Percentiles rank a stretch among this genome's conserved stretches.
These are phyloP conservation scores for Phytomonas francai DNA, from an alignment of 208 protist genomes.

Conservation along the genomic window DNA sequence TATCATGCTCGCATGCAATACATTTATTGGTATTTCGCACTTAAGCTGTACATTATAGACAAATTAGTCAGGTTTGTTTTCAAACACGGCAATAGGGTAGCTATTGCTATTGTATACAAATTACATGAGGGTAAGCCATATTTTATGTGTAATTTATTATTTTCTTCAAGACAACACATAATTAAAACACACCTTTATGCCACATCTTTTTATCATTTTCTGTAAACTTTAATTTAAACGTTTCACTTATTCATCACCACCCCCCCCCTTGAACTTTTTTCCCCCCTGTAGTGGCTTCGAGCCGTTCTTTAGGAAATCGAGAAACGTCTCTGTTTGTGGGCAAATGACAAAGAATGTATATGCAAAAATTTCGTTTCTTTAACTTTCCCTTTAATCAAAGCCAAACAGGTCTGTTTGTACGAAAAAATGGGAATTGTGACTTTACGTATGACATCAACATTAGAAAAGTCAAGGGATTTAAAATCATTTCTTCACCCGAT, in stretches of 20 bases:
- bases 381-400: not conserved
- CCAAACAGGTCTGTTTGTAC: not conserved
- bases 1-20: constrained; percentile 5
- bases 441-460: not conserved
- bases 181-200: constrained; percentile 7
- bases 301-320: too few relatives aligned
- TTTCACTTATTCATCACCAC: too few relatives aligned
- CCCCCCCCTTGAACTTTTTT: too few relatives aligned
- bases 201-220: too few relatives aligned
- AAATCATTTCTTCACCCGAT: not conserved
- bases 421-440: not conserved
- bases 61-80: constrained; percentile 12
- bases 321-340: not conserved
- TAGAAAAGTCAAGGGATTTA: not conserved
- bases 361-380: not conserved
- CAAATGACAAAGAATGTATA: constrained; percentile 3
- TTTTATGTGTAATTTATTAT: constrained; percentile 20
- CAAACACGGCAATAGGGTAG: not conserved
- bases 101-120: constrained; percentile 3
- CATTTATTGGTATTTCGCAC: constrained; percentile 7
- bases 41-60: not conserved
- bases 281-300: too few relatives aligned
- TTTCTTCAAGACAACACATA: constrained; percentile 12
- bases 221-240: too few relatives aligned
- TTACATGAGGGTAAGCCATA: constrained; percentile 5